A percentile compares a stretch with the other conserved stretches of the same genome.
phyloP scores from a whole-genome alignment of 2,329 filamentous ascomycete genomes.

The Cyclaneusma minus region DNA sequence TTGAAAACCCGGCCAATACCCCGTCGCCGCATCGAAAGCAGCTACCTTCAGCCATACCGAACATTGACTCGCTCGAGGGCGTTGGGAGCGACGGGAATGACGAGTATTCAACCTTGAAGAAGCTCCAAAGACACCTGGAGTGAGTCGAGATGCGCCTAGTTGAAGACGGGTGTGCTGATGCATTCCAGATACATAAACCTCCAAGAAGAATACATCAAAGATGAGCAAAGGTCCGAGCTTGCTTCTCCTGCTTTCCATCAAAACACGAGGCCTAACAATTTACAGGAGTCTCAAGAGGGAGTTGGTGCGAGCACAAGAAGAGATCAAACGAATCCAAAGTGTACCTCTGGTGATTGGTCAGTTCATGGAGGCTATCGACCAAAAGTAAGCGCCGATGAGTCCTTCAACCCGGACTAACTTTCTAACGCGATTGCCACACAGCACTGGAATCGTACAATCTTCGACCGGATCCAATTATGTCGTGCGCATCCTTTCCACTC shows the following conservation, averaged over 20 bases:
- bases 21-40: constrained; percentile 69
- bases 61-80: constrained; percentile 81
- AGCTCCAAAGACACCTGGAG: constrained; percentile 91
- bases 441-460: constrained; percentile 95
- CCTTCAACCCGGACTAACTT: constrained; percentile 1
- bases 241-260: background rate
- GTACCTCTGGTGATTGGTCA: constrained; percentile 96
- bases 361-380: constrained; percentile 99
- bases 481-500: constrained; percentile 91
- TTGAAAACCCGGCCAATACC: constrained; percentile 66
- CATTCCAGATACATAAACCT: constrained; percentile 70
- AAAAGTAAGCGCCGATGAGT: constrained; percentile 52
- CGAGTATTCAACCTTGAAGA: constrained; percentile 92
- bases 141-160: constrained; percentile 27
- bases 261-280: constrained; percentile 7
- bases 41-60: constrained; percentile 66
- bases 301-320: constrained; percentile 91
- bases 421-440: constrained; percentile 22
- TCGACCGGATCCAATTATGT: constrained; percentile 98
- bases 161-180: constrained; percentile 12
- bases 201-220: constrained; percentile 99
- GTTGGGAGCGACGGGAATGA: constrained; percentile 67
- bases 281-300: constrained; percentile 85
- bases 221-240: constrained; percentile 69
- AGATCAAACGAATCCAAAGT: constrained; percentile 99